These are phyloP conservation scores for Micractinium sp. DNA, from an alignment of 139 green algal species.

Conservation along the genomic window DNA sequence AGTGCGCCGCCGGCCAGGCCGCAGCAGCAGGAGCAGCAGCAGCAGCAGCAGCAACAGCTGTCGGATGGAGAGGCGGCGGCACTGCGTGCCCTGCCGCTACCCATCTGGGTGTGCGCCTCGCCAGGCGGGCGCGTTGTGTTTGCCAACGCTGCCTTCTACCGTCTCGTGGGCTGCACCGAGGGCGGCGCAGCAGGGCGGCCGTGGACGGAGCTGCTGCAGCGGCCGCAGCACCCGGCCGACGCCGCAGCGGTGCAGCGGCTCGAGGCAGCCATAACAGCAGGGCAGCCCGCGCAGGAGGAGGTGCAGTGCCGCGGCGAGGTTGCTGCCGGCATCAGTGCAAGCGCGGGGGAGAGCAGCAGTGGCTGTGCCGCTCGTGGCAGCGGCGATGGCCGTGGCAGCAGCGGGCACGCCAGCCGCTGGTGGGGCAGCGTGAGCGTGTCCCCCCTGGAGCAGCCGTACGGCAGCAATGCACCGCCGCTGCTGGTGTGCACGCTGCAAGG, in stretches of 20 bases:
- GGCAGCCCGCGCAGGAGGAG: background rate
- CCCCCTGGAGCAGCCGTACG: background rate
- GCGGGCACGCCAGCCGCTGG: background rate
- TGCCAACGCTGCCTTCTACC: constrained; percentile 32
- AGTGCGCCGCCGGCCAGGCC: background rate
- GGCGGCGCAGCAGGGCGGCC: background rate
- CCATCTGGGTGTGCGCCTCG: constrained; percentile 24
- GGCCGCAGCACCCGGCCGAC: background rate
- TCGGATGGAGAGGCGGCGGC: background rate
- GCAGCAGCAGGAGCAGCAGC: background rate
- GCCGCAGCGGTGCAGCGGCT: background rate
- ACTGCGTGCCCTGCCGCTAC: background rate
- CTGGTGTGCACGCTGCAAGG: constrained; percentile 12
- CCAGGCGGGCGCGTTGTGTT: background rate
- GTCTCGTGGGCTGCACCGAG: constrained; percentile 15
- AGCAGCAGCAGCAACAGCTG: background rate
- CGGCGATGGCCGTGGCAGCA: too few relatives aligned
- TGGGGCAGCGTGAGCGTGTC: background rate
- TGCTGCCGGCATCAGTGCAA: background rate
- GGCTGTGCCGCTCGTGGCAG: too few relatives aligned
- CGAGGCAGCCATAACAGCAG: background rate
- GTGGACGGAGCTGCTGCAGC: constrained; percentile 38
- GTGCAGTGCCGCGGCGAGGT: background rate
- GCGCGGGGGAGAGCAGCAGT: too few relatives aligned
- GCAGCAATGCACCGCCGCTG: background rate